Conservation (phyloP, 1,284 basidiomycete species). For the Golubevia sp. region DNA sequence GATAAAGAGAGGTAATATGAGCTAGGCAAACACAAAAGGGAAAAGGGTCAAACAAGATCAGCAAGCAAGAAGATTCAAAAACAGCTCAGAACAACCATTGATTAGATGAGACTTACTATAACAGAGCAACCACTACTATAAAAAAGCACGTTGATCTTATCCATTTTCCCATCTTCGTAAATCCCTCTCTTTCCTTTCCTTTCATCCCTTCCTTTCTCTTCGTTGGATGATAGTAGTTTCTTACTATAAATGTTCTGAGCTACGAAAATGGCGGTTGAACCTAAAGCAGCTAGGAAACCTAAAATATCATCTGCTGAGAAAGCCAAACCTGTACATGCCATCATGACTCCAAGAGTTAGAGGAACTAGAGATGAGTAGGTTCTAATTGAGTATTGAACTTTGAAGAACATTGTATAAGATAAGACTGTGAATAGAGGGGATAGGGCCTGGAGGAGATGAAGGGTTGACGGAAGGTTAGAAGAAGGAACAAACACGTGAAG, state of each 20-base stretch:
- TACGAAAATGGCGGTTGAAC: conserved; percentile 38
- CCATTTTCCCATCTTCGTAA: conserved; percentile 29
- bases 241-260: conserved; percentile 60
- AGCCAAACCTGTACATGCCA: conserved; percentile 51
- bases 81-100: neutral
- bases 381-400: conserved; percentile 38
- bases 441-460: conserved; percentile 34
- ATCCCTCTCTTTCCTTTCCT: conserved; percentile 7
- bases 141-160: conserved; percentile 59
- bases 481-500: conserved; percentile 4
- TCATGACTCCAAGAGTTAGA: conserved; percentile 52
- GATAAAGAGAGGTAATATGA: conserved; percentile 52
- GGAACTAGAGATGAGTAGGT: conserved; percentile 54
- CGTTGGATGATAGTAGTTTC: conserved; percentile 31
- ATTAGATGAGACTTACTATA: conserved; percentile 10
- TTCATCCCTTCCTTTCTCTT: conserved; percentile 5
- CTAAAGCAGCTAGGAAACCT: conserved; percentile 11
- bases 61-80: neutral
- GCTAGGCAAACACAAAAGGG: conserved; percentile 7
- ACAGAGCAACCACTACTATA: conserved; percentile 46
- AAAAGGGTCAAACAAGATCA: neutral
- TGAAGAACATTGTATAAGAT: conserved; percentile 44
- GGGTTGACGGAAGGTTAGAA: neutral
- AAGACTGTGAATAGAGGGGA: conserved; percentile 58
- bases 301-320: conserved; percentile 24